These are phyloP conservation scores for Aurantiochytrium sp. DNA, from an alignment of 108 stramenopile species.

Conservation along the genomic window DNA sequence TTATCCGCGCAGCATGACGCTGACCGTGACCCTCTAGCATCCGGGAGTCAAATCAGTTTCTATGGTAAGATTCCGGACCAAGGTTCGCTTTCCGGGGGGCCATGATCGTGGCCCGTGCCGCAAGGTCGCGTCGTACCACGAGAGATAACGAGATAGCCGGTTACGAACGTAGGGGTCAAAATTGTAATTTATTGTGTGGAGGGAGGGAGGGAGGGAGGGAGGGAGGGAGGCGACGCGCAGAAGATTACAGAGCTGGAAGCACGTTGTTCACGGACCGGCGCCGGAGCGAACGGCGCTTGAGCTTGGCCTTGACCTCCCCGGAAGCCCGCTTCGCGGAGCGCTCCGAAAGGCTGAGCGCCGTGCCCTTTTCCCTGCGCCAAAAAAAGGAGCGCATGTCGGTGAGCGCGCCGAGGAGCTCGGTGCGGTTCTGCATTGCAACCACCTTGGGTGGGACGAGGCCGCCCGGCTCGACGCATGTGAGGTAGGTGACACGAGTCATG, in stretches of 20 bases:
- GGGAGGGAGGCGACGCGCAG: no score
- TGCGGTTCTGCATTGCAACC: neutral
- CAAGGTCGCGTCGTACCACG: no score
- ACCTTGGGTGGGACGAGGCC: conserved; percentile 7
- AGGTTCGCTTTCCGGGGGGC: no score
- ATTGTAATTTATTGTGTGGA: no score
- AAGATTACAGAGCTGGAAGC: neutral
- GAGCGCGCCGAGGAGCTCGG: neutral
- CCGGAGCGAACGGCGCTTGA: neutral
- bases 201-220: no score
- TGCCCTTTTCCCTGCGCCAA: neutral
- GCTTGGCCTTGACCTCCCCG: neutral
- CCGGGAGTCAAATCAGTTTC: no score
- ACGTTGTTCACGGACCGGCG: neutral
- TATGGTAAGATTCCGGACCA: no score
- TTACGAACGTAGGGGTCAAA: no score
- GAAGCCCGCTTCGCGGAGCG: neutral
- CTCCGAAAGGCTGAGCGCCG: neutral
- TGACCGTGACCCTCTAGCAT: no score
- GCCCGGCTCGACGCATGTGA: neutral
- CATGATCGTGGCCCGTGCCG: no score
- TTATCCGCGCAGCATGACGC: no score
- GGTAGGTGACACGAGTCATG: neutral
- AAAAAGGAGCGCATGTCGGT: conserved; percentile 6
- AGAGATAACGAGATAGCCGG: no score